Conservation (phyloP, 768 basidiomycete genomes). For the Tephrocybe rancida region DNA sequence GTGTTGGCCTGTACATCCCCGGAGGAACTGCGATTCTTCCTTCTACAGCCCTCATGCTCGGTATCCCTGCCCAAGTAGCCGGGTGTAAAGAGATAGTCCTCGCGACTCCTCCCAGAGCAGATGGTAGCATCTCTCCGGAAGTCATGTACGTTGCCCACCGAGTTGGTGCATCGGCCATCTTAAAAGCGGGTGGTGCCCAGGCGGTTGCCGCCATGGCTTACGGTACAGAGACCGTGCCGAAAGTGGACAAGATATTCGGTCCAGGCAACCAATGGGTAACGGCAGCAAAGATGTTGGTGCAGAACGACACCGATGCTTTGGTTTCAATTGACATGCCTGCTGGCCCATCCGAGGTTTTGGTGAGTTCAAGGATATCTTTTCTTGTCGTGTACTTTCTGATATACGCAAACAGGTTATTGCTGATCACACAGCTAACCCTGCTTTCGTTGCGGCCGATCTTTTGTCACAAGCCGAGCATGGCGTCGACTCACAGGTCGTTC, state of each 20-base stretch:
- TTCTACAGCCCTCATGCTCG: constrained; percentile 97
- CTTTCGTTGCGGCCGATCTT: constrained; percentile 95
- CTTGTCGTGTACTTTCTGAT: neutral
- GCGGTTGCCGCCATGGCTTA: constrained; percentile 96
- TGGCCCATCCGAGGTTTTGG: constrained; percentile 96
- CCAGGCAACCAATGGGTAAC: constrained; percentile 99
- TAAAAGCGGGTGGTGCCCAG: constrained; percentile 96
- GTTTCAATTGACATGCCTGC: constrained; percentile 99
- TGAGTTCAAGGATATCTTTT: constrained; percentile 39
- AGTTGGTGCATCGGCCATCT: constrained; percentile 86
- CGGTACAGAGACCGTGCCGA: constrained; percentile 92
- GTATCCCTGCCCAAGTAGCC: constrained; percentile 96
- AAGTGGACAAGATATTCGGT: constrained; percentile 99
- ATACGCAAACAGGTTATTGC: constrained; percentile 76
- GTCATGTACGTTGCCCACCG: constrained; percentile 95
- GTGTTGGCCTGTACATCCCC: constrained; percentile 96
- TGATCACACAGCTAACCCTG: constrained; percentile 81
- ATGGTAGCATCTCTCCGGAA: constrained; percentile 94
- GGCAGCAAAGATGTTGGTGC: constrained; percentile 98
- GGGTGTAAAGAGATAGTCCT: constrained; percentile 91
- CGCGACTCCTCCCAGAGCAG: constrained; percentile 92
- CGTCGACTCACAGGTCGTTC: constrained; percentile 95
- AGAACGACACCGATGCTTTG: constrained; percentile 95
- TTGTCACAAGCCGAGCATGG: constrained; percentile 99
- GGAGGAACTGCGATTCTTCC: constrained; percentile 97